Base-by-base conservation (phyloP, 2,329 filamentous ascomycete species). In the Venturia oleaginea region DNA sequence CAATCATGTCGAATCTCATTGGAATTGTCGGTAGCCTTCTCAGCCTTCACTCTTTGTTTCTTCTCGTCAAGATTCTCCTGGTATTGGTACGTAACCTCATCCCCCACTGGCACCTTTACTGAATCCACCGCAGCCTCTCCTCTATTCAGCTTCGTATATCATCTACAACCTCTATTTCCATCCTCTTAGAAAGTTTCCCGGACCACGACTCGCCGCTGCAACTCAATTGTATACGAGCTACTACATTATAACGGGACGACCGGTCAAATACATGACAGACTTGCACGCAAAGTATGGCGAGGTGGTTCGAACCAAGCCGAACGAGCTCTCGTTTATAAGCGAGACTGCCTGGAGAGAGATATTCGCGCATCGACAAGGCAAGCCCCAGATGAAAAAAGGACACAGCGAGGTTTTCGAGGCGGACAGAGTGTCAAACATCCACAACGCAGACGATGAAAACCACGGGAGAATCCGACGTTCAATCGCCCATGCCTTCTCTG, bases 381-480 rank as follows among this genome's bases (percentile, higher is more conserved):
- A 32, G 17, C 51, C 51, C 4, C 51, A 51, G 40, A 62, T 51
- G 60, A 2, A 34, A 27, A 62, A 51, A 48, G 10, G 8, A 4
- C 6, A 27, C 10, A 22, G 46, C 0, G 10, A 15, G 3, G 10
- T 5, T 8, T 48, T 38, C 24, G 42, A 63, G 32, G 19, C 7
- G 8, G 40, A 27, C n/a, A 3, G 24, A 34, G 24, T 34, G 34
- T 27, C 32, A n/a, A 54, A 34, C n/a, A 27, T 66, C 5, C 10
- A 19, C 24, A 30, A 10, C 37, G 54, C 22, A n/a, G 30, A 64
- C 4, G 68, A 70, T 40, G 67, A 67, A 7, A 66, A 68, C 2
- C 79, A 81, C 72, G 77, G 76, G 5, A 71, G 78, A 8, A 80
- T 80, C 69, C 71, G 79, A 17, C 66, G 78, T 22, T 77, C 81